These are phyloP conservation scores for Erodium texanum DNA, from an alignment of 441 rosid genomes.

Conservation along the genomic window DNA sequence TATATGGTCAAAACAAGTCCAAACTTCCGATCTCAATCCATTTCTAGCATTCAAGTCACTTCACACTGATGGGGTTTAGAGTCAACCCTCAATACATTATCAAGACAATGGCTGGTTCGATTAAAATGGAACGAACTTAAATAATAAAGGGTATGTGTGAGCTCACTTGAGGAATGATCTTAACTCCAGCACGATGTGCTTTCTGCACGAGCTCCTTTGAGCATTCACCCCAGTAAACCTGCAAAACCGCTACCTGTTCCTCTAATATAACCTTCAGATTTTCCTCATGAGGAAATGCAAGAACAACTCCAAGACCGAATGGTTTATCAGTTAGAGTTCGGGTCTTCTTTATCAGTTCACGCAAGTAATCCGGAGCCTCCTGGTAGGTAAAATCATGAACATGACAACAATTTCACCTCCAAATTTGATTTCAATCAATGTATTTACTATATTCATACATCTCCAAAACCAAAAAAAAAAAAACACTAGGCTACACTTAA, in stretches of 20 bases:
- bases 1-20: not conserved
- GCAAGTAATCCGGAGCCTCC: slow-evolving; percentile 64
- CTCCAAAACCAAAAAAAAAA: not conserved
- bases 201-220: slow-evolving; percentile 48
- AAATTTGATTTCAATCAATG: not conserved
- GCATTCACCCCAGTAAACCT: slow-evolving; percentile 75
- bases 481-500: not conserved
- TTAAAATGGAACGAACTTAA: not conserved
- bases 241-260: slow-evolving; percentile 65
- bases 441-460: not conserved
- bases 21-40: too few relatives aligned
- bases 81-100: too few relatives aligned
- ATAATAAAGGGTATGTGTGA: not conserved
- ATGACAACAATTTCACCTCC: not conserved
- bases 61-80: too few relatives aligned
- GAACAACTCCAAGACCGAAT: slow-evolving; percentile 68
- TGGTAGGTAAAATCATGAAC: slow-evolving; percentile 16
- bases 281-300: slow-evolving; percentile 65
- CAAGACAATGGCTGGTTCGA: not conserved
- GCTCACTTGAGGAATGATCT: slow-evolving; percentile 75
- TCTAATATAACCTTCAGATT: slow-evolving; percentile 47
- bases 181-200: slow-evolving; percentile 63
- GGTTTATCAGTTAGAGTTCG: slow-evolving; percentile 58
- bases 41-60: too few relatives aligned
- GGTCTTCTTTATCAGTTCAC: slow-evolving; percentile 61